Base-by-base conservation (phyloP, 1,284 basidiomycete genomes). In the Boletus sp. region DNA sequence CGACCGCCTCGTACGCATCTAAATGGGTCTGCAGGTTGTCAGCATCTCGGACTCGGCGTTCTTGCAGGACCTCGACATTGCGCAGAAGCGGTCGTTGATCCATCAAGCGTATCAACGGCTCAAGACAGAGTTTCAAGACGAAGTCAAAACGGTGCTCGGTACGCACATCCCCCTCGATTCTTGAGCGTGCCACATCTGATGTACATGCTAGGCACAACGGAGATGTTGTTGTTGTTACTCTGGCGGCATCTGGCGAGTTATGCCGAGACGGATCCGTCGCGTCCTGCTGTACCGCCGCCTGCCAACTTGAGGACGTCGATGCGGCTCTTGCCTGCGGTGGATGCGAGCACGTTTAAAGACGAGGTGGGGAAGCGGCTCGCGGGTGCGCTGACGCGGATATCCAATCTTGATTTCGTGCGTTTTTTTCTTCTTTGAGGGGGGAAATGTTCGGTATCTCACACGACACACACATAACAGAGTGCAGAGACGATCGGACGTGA, bases 191-290 rank as follows among this genome's bases (percentile, higher is more conserved):
- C n/a, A n/a, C n/a, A n/a, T n/a, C n/a, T n/a, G n/a, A n/a, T n/a
- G n/a, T n/a, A n/a, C 5, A 5, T 16, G 9, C 4, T 22, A 44
- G 90, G 82, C 54, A 82, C 85, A 39, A 72, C 86, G 41, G 93
- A 96, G 68, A 88, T 94, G 73, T 68, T 91, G 7, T 72, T 96
- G 7, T 74, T 96, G 6, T 73, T 96, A 22, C 73, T 93, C 10
- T 94, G 91, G 85, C 77, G 92, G 27, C 94, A 97, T 64, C 64
- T 94, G 32, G 75, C 81, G 16, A 78, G 79, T 55, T 88, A 84
- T 57, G 62, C 73, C 13, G 71, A 74, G 56, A 72, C 62, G 46
- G 69, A 62, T 39, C 64, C 66, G 48, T 57, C 63, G 54, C 68
- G 68, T 57, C 67, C 61, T 42, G 61, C 58, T 4, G 46, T 36